These are phyloP conservation scores for Haplosporangium sp. DNA, from an alignment of 371 early-diverging fungal genomes.

Conservation along the genomic window DNA sequence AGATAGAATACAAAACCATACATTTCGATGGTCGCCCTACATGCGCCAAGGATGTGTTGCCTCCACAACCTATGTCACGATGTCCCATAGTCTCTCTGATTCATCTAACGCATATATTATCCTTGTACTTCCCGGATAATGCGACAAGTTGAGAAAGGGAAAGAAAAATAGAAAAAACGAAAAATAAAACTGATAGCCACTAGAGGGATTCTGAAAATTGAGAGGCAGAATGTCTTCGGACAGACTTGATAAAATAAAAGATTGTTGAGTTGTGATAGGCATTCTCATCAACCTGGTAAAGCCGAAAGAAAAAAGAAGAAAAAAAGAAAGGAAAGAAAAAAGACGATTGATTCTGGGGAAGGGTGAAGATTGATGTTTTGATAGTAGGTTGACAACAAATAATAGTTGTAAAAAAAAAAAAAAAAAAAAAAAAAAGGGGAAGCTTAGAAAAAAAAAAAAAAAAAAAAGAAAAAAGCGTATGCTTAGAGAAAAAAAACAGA, in stretches of 20 bases:
- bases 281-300: background rate
- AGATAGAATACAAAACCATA: conserved; percentile 1
- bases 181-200: background rate
- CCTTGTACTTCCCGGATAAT: conserved; percentile 8
- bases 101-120: conserved; percentile 8
- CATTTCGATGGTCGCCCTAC: conserved; percentile 12
- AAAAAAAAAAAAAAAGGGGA: no score
- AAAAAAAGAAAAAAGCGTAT: background rate
- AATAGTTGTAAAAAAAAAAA: conserved; percentile 3
- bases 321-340: background rate
- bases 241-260: background rate
- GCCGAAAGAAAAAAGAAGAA: background rate
- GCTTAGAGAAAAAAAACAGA: background rate
- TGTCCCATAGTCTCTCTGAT: conserved; percentile 1
- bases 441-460: background rate
- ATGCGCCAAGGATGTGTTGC: background rate
- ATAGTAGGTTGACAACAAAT: background rate
- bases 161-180: background rate
- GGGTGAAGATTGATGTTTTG: background rate
- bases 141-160: background rate
- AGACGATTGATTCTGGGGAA: background rate
- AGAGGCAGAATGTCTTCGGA: background rate
- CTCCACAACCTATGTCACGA: background rate
- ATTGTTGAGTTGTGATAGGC: background rate
- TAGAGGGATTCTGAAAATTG: background rate